phyloP scores from a whole-genome alignment of 169 alveolate species.

The Toxoplasma gondii region DNA sequence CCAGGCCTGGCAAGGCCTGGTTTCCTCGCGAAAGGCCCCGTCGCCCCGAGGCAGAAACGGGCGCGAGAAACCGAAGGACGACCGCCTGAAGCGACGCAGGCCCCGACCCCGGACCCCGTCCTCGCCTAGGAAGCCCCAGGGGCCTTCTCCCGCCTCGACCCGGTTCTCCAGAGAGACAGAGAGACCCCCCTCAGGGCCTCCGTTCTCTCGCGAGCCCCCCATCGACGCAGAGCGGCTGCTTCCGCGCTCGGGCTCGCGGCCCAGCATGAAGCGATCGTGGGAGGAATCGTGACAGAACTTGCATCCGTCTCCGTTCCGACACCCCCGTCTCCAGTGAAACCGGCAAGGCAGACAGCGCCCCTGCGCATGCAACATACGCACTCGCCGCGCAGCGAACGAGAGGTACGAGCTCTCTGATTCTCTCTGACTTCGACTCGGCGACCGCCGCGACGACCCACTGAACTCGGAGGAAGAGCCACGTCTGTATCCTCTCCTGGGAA shows the following conservation, averaged over 20 bases:
- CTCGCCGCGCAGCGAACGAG: constrained; percentile 35
- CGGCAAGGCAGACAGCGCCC: constrained; percentile 31
- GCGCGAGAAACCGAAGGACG: not conserved
- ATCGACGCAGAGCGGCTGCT: not conserved
- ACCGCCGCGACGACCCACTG: not conserved
- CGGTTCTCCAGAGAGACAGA: not conserved
- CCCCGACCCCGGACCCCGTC: not conserved
- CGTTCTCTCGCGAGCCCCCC: not conserved
- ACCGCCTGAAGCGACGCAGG: not conserved
- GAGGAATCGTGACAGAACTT: constrained; percentile 20
- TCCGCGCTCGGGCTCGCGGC: not conserved
- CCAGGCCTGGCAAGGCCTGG: not conserved
- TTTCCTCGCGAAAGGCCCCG: not conserved
- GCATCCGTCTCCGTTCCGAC: constrained; percentile 25
- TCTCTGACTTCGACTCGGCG: not conserved
- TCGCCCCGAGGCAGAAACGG: not conserved
- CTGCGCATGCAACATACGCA: constrained; percentile 4
- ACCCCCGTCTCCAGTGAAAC: constrained; percentile 14
- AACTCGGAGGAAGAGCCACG: not conserved
- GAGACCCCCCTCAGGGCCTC: not conserved
- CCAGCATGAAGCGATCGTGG: constrained; percentile 7
- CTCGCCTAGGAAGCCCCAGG: not conserved
- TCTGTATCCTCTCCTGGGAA: not conserved
- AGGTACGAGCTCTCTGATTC: not conserved
- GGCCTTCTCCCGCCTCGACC: not conserved